Base-by-base conservation (phyloP, 192 early-diverging fungal species). In the Martensiomyces pterosporus region DNA sequence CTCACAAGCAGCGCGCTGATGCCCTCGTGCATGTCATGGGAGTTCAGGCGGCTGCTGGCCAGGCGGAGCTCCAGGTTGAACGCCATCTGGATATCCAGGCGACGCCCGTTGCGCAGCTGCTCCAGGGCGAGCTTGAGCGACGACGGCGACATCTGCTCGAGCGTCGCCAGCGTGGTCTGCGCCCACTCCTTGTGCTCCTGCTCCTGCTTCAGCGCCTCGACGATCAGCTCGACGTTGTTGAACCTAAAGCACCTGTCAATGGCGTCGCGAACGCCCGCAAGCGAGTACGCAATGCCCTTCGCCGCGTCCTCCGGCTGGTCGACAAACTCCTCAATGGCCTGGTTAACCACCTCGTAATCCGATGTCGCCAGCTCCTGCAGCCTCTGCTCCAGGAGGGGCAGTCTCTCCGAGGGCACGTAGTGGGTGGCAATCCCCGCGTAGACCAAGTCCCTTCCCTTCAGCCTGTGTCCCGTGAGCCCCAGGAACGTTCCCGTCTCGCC, bases 391-490 rank as follows among this genome's bases (percentile, higher is more conserved):
- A 99, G 79, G 10, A 83, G 62, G 1, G 83, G 79, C 29, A 97
- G 57, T 8, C 93, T 84, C 50, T 84, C 82, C 4, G 88, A 87
- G 13, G 94, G 92, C 18, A 99, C 87, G 63, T 83, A 98, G 68
- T 99, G 94, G 23, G 97, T 94, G 19, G 91, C 97, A 67, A 99
- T 87, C 22, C 97, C 94, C 4, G 94, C 82, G 50, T 85, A 92
- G 74, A 96, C 69, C 23, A 91, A 86, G 63, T 97, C 94, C 29
- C 80, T 60, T 16, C 90, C 94, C 61, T 77, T 78, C 47, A 99
- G 74, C 18, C 75, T 60, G 26, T 80, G 52, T 8, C 93, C 92
- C 1, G 94, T 93, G 70, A 99, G 66, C 0, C 89, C 97, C 43
- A 99, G 70, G 55, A 90, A 99, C 24, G 81, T 85, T 34, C 97